A percentile compares a stretch with the other conserved stretches of the same genome.
Conservation (phyloP, 2,329 filamentous ascomycete species). For the Penicillium sp. region DNA sequence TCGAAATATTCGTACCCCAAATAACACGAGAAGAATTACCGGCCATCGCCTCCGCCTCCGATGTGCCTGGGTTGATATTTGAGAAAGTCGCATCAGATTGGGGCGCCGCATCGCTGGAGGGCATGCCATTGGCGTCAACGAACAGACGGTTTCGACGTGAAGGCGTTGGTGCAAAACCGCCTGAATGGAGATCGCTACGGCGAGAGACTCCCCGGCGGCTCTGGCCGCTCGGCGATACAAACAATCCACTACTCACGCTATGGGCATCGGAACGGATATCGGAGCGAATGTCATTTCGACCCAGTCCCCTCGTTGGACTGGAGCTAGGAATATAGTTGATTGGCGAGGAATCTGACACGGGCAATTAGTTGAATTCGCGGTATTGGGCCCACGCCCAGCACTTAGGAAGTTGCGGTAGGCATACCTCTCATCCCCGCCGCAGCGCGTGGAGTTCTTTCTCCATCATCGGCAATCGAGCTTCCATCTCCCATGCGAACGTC, state of each 20-base stretch:
- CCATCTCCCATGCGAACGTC: constrained; percentile 41
- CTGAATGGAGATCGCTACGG: constrained; percentile 82
- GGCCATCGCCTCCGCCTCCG: constrained; percentile 81
- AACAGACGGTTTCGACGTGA: constrained; percentile 55
- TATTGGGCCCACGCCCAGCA: background rate
- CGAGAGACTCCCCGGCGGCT: constrained; percentile 53
- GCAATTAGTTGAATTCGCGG: constrained; percentile 14
- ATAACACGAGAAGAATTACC: constrained; percentile 77
- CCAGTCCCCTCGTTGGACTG: constrained; percentile 59
- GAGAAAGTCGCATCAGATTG: constrained; percentile 60
- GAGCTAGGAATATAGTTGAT: constrained; percentile 88
- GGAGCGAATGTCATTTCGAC: constrained; percentile 42
- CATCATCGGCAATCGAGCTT: constrained; percentile 46
- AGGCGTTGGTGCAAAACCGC: constrained; percentile 54
- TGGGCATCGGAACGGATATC: constrained; percentile 63
- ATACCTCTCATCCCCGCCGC: constrained; percentile 37
- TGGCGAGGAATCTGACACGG: constrained; percentile 73
- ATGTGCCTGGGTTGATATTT: constrained; percentile 72
- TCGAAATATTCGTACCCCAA: constrained; percentile 96
- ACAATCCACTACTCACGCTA: constrained; percentile 81
- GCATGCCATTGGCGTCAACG: constrained; percentile 59
- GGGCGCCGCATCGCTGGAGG: constrained; percentile 46
- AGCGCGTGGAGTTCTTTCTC: constrained; percentile 42
- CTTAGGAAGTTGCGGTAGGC: background rate
- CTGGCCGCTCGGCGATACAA: constrained; percentile 60